Evolutionary conservation across 1,284 basidiomycete genomes (phyloP).

Genomic region (Testicularia cyperi): DNA sequence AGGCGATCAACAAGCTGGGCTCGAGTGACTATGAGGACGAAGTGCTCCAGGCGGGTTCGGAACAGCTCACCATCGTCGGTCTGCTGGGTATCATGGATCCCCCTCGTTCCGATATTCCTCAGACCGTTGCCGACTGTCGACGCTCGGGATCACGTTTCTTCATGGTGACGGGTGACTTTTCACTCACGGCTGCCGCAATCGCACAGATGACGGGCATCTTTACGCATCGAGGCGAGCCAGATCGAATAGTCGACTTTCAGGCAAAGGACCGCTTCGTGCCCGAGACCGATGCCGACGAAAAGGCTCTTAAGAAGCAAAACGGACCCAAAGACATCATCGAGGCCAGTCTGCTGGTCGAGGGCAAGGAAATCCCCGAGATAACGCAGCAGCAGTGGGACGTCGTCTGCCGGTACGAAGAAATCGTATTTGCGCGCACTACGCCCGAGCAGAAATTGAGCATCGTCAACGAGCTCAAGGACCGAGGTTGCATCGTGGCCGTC

Average conservation of each 20-base stretch:
- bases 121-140: conserved; percentile 65
- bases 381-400: conserved; percentile 62
- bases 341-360: conserved; percentile 24
- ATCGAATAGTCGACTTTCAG: conserved; percentile 61
- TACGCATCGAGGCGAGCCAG: conserved; percentile 60
- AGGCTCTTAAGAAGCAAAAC: conserved; percentile 21
- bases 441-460: conserved; percentile 72
- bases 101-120: conserved; percentile 67
- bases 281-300: conserved; percentile 34
- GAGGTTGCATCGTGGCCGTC: conserved; percentile 66
- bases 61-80: conserved; percentile 67
- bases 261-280: conserved; percentile 8
- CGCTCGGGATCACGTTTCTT: conserved; percentile 69
- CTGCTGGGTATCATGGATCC: conserved; percentile 71
- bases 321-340: conserved; percentile 26
- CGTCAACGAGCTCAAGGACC: conserved; percentile 67
- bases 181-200: conserved; percentile 67
- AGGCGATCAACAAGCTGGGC: conserved; percentile 11
- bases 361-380: conserved; percentile 27
- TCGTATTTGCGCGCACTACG: conserved; percentile 74
- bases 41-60: conserved; percentile 15
- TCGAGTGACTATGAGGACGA: conserved; percentile 19
- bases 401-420: conserved; percentile 67
- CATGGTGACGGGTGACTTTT: conserved; percentile 72
- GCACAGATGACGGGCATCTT: conserved; percentile 69